A percentile compares a stretch with the other conserved stretches of the same genome.
These are phyloP conservation scores for Aspergillus kassunensis DNA, from an alignment of 495 filamentous ascomycete genomes.

Conservation along the genomic window DNA sequence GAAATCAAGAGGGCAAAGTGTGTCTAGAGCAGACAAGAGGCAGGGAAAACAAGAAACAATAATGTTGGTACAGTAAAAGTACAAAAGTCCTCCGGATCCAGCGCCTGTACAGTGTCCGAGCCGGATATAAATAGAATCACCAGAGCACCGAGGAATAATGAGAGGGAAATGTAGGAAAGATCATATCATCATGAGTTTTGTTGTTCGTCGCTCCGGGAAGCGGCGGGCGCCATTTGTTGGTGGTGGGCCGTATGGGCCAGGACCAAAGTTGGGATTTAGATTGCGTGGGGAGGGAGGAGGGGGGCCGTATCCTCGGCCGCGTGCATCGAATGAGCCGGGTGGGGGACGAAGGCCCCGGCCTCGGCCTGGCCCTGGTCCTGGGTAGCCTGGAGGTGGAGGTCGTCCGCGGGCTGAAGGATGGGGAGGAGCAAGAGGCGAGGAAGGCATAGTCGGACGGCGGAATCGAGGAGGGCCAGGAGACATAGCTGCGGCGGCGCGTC, in stretches of 20 bases:
- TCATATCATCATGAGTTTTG: slow-evolving; percentile 84
- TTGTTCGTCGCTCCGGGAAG: slow-evolving; percentile 72
- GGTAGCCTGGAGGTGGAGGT: slow-evolving; percentile 24
- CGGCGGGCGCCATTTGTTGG: slow-evolving; percentile 35
- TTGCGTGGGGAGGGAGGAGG: slow-evolving; percentile 19
- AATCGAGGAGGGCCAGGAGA: slow-evolving; percentile 31
- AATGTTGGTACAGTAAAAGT: background rate
- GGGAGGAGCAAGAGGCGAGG: slow-evolving; percentile 24
- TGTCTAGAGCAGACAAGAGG: background rate
- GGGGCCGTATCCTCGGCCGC: slow-evolving; percentile 15
- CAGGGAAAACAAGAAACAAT: background rate
- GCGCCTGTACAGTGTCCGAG: background rate
- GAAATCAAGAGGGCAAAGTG: too few relatives aligned
- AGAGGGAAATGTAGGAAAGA: slow-evolving; percentile 1
- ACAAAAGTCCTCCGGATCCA: background rate
- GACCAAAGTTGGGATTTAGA: too few relatives aligned
- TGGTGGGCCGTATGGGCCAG: background rate
- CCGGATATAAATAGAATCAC: too few relatives aligned
- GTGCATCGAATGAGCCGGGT: slow-evolving; percentile 19
- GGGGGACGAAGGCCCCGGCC: slow-evolving; percentile 18
- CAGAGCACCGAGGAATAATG: background rate
- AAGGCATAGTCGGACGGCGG: slow-evolving; percentile 29
- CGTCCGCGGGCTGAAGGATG: slow-evolving; percentile 14
- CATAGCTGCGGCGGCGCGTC: slow-evolving; percentile 48
- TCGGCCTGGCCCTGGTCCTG: slow-evolving; percentile 25